phyloP scores from a whole-genome alignment of 1,139 yeast species.

The Kurtzmaniella quercitrusa region DNA sequence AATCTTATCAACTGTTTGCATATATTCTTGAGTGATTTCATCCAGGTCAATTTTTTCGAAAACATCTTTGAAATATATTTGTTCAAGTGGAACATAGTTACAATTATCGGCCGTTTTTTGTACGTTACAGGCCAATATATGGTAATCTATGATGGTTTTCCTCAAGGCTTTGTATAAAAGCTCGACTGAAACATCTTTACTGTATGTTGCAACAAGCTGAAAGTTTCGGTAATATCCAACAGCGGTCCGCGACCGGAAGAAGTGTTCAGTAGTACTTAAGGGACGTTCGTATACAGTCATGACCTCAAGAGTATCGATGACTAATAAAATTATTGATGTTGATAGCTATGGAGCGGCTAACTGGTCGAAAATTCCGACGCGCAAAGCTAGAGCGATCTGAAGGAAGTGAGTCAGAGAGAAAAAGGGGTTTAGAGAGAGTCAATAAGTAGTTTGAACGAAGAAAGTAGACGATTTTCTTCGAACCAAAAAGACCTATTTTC shows the following conservation, averaged over 20 bases:
- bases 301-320: background rate
- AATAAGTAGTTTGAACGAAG: no score
- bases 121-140: slow-evolving; percentile 31
- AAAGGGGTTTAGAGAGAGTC: background rate
- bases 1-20: slow-evolving; percentile 22
- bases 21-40: slow-evolving; percentile 21
- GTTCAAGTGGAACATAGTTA: slow-evolving; percentile 22
- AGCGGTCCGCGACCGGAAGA: slow-evolving; percentile 32
- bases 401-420: background rate
- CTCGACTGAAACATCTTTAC: slow-evolving; percentile 17
- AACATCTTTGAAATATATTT: slow-evolving; percentile 22
- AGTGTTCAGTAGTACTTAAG: slow-evolving; percentile 33
- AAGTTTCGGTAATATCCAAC: slow-evolving; percentile 29
- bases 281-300: slow-evolving; percentile 14
- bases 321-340: background rate
- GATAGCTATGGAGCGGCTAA: background rate
- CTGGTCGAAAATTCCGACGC: background rate
- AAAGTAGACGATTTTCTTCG: no score
- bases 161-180: slow-evolving; percentile 28
- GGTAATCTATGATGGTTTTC: slow-evolving; percentile 31
- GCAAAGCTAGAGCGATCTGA: no score
- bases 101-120: slow-evolving; percentile 12
- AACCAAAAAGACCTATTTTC: no score
- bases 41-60: slow-evolving; percentile 10
- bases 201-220: slow-evolving; percentile 33